phyloP scores from a whole-genome alignment of 2,329 filamentous ascomycete species.

The Aureobasidium melanogenum region DNA sequence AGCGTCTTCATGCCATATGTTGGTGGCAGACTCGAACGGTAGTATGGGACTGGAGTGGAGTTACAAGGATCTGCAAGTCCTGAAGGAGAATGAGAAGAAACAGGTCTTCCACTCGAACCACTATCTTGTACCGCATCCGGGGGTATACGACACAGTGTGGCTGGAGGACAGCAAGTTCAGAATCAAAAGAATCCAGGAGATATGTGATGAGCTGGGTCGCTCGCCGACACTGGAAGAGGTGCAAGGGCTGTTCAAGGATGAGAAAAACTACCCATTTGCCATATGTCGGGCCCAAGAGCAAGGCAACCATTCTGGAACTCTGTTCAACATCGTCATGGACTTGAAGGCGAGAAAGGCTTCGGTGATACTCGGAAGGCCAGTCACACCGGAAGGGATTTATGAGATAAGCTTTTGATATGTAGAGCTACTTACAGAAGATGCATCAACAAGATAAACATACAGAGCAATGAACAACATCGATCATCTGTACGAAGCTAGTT shows the following conservation, averaged over 20 bases:
- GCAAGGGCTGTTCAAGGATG: conserved; percentile 32
- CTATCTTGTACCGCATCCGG: conserved; percentile 30
- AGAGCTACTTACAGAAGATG: conserved; percentile 2
- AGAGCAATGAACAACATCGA: background rate
- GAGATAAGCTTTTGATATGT: conserved; percentile 13
- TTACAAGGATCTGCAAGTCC: conserved; percentile 24
- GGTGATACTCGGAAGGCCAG: conserved; percentile 26
- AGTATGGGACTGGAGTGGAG: conserved; percentile 44
- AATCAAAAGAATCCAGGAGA: conserved; percentile 29
- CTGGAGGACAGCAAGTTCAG: conserved; percentile 32
- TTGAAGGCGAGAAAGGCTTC: conserved; percentile 21
- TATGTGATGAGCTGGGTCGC: conserved; percentile 16
- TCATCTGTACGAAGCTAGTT: background rate
- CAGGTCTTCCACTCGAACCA: conserved; percentile 38
- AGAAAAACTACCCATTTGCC: conserved; percentile 29
- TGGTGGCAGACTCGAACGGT: conserved; percentile 41
- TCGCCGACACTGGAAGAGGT: conserved; percentile 15
- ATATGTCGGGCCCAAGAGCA: conserved; percentile 26
- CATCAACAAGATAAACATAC: background rate
- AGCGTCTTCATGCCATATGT: conserved; percentile 46
- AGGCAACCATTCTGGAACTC: conserved; percentile 20
- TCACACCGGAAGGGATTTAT: conserved; percentile 15
- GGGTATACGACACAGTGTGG: conserved; percentile 34
- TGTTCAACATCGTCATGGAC: conserved; percentile 33
- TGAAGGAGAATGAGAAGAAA: conserved; percentile 25